phyloP scores from a whole-genome alignment of 306 rosid genomes.

The Sphenostylis stenocarpa region DNA sequence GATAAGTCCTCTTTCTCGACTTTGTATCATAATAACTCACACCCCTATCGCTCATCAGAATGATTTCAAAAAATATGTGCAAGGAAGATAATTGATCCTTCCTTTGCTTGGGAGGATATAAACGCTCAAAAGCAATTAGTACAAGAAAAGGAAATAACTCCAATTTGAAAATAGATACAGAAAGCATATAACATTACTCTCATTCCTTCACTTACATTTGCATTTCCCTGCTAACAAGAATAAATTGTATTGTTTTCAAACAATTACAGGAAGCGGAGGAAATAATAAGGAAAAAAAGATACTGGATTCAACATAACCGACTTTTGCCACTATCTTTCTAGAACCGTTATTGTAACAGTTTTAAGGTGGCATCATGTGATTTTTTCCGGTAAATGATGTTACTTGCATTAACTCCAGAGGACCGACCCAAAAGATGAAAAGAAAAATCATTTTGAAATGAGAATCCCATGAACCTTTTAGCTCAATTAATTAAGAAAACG shows the following conservation, averaged over 20 bases:
- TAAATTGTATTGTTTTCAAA: neutral
- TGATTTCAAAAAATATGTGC: neutral
- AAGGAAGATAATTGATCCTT: neutral
- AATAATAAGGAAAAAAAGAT: neutral
- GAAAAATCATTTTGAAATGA: neutral
- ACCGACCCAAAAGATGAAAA: neutral
- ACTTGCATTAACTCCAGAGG: slow-evolving; percentile 6
- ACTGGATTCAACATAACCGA: neutral
- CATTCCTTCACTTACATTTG: neutral
- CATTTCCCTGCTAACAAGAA: neutral
- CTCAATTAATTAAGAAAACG: slow-evolving; percentile 5
- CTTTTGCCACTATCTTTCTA: neutral
- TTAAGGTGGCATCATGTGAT: neutral
- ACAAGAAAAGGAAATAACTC: neutral
- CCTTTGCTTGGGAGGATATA: neutral
- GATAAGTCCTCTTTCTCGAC: neutral
- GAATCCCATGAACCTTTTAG: neutral
- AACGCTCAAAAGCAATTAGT: neutral
- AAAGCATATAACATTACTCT: neutral
- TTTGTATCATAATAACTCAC: neutral
- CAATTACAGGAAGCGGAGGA: neutral
- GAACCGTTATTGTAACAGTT: neutral
- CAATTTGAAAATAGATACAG: neutral
- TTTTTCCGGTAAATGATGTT: neutral
- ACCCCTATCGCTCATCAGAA: neutral